Percentiles rank a stretch among this genome's conserved stretches.
Evolutionary conservation across 441 rosid species (phyloP).

Genomic region (Pelargonium fulgidum): DNA sequence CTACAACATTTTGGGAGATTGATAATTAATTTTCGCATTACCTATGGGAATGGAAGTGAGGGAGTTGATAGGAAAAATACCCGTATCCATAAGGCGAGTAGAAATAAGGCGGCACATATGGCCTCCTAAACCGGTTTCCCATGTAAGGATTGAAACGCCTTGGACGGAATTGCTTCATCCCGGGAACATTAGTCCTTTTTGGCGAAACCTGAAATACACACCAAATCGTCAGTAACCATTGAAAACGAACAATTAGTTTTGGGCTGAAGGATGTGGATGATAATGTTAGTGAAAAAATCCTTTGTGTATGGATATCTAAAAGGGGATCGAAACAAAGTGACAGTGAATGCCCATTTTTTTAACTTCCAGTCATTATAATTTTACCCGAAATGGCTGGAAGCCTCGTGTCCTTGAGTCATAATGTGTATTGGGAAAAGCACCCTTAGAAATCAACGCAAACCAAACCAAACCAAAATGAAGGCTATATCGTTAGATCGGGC

Average conservation of each 20-base stretch:
- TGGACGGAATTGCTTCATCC: slow-evolving; percentile 78
- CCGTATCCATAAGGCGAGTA: slow-evolving; percentile 52
- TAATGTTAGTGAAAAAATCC: not conserved
- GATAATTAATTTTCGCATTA: too few relatives aligned
- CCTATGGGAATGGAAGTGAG: not conserved
- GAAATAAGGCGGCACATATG: slow-evolving; percentile 64
- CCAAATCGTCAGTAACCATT: slow-evolving; percentile 15
- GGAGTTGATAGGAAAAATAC: slow-evolving; percentile 29
- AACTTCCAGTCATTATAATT: too few relatives aligned
- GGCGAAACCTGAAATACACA: slow-evolving; percentile 51
- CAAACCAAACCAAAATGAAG: too few relatives aligned
- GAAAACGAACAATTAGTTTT: too few relatives aligned
- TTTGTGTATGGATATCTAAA: not conserved
- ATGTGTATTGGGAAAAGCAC: too few relatives aligned
- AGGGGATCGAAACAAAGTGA: too few relatives aligned
- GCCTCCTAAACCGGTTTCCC: slow-evolving; percentile 66
- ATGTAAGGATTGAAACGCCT: slow-evolving; percentile 64
- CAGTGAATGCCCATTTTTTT: too few relatives aligned
- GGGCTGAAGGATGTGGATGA: not conserved
- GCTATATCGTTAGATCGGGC: too few relatives aligned
- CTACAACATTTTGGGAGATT: slow-evolving; percentile 28
- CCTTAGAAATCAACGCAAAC: too few relatives aligned
- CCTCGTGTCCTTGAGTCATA: too few relatives aligned
- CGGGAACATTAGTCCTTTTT: slow-evolving; percentile 89
- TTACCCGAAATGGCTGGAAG: too few relatives aligned